Evolutionary conservation across 164 flowering plant species (phyloP), one percentile per base, ranked within the genome.

Genomic region (Aristolochia californica): DNA sequence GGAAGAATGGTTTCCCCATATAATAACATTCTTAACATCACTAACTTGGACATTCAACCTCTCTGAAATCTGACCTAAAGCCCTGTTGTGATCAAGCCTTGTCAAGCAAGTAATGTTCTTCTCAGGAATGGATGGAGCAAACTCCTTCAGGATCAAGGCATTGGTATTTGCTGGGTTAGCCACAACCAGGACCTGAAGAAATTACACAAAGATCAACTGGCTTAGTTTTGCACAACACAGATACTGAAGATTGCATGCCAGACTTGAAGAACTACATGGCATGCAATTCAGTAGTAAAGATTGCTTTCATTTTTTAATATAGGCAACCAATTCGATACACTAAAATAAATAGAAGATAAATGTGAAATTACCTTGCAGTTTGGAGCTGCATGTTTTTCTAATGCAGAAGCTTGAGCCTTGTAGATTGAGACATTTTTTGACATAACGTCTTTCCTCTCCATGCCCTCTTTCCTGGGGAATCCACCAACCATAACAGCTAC

Each of bases 401-500:
- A 73, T 5, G 99, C 99, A 59, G 97, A 85, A 62, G 99, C 99
- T 67, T 93, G 96, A 5, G 94, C 68, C 75, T 93, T 93, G 88
- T 93, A 93, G 68, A 93, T 93, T 45, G 91, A 81, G 14, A 93
- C 99, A 67, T 93, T 93, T 68, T 85, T 93, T 1, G 99, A 68
- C 99, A 93, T 93, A 55, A 93, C 99, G 59, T 89, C 97, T 75
- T 93, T 93, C 53, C 99, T 87, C 66, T 93, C 97, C 99, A 93
- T 93, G 26, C 99, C 97, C 71, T 93, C 99, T 59, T 93, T 93
- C 75, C 98, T 87, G 1, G 98, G 98, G 77, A 93, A 93, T 14
- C 98, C 98, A 70, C 98, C 99, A 72, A 93, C 99, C 99, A 93
- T 89, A 57, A 93, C 83, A n/a, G 99, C 99, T 65, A 89, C 45